Conservation (phyloP, 257 asterid genomes). For the Solanum bulbocastanum region DNA sequence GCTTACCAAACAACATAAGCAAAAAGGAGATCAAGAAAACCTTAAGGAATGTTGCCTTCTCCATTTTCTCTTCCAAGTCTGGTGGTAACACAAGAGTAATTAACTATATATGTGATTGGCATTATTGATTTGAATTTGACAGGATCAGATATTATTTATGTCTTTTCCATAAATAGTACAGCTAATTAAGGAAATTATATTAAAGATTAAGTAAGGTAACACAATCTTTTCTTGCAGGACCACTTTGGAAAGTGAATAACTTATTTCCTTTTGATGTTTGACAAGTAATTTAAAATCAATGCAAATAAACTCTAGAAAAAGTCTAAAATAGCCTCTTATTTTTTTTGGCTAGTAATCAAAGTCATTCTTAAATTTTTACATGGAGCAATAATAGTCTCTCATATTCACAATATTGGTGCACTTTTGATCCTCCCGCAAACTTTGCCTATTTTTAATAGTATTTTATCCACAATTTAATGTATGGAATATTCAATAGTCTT, state of each 20-base stretch:
- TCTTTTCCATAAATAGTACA: background rate
- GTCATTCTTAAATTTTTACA: too few relatives aligned
- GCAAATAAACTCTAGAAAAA: too few relatives aligned
- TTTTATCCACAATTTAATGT: too few relatives aligned
- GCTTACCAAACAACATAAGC: background rate
- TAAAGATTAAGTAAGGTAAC: background rate
- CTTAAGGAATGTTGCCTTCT: background rate
- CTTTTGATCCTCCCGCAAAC: too few relatives aligned
- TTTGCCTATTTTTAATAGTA: too few relatives aligned
- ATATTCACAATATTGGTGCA: too few relatives aligned
- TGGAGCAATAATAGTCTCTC: too few relatives aligned
- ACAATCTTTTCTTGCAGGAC: background rate
- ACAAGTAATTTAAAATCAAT: background rate
- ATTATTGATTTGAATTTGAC: background rate
- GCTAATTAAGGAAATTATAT: background rate
- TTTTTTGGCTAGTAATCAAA: too few relatives aligned
- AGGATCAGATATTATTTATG: background rate
- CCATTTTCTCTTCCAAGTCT: background rate
- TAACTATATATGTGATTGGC: background rate
- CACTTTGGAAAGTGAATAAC: background rate
- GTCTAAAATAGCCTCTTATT: too few relatives aligned
- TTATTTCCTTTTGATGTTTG: background rate
- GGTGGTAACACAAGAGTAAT: background rate
- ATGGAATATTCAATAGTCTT: too few relatives aligned
- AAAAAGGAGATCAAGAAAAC: background rate